phyloP scores from a whole-genome alignment of 225 moss, liverwort and hornwort species.

The Physcomitrium patens region DNA sequence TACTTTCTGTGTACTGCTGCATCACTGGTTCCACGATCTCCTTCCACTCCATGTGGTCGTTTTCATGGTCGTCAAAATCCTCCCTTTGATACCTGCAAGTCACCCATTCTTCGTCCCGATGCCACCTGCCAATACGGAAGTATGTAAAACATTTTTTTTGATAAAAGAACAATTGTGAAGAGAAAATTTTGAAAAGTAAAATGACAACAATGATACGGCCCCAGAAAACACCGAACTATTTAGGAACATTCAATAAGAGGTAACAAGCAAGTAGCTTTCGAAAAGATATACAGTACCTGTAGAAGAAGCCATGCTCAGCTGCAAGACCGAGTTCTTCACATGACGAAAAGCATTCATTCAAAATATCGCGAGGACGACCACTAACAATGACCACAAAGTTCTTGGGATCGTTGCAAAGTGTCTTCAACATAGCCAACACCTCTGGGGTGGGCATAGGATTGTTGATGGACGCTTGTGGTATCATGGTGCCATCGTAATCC shows the following conservation, averaged over 20 bases:
- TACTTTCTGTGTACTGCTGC: constrained; percentile 84
- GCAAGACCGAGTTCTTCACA: constrained; percentile 81
- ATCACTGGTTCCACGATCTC: constrained; percentile 84
- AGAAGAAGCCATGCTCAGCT: constrained; percentile 90
- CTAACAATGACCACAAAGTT: constrained; percentile 91
- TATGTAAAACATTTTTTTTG: background rate
- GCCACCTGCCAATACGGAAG: constrained; percentile 47
- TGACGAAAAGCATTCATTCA: constrained; percentile 70
- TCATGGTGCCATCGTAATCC: constrained; percentile 98
- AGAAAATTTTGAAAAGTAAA: background rate
- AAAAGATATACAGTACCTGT: constrained; percentile 55
- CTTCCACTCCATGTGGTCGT: constrained; percentile 71
- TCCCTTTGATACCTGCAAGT: constrained; percentile 76
- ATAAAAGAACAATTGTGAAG: background rate
- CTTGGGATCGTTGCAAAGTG: constrained; percentile 82
- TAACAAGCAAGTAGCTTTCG: no score
- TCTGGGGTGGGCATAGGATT: constrained; percentile 69
- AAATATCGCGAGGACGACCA: constrained; percentile 69
- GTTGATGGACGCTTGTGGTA: constrained; percentile 78
- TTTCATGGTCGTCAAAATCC: constrained; percentile 62
- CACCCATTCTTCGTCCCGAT: constrained; percentile 48
- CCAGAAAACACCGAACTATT: background rate
- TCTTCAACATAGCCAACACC: constrained; percentile 72
- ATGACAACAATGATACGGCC: background rate
- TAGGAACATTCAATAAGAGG: no score